Conservation (phyloP, 495 filamentous ascomycete genomes). For the Neurospora sublineolata region DNA sequence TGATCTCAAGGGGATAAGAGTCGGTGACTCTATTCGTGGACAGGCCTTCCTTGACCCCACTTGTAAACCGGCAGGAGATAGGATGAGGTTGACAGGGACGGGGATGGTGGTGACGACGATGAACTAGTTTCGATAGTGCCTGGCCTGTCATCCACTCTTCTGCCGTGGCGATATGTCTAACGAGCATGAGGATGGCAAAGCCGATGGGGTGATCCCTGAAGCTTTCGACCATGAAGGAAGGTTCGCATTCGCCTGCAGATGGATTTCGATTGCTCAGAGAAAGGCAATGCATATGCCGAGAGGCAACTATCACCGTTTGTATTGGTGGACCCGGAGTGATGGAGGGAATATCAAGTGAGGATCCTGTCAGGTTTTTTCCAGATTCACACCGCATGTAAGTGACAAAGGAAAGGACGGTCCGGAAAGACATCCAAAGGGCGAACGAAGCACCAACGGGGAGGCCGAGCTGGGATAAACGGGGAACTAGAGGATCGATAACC, state of each 20-base stretch:
- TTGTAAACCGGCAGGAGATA: slow-evolving; percentile 24
- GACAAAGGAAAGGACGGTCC: slow-evolving; percentile 12
- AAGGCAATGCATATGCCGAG: slow-evolving; percentile 30
- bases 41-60: slow-evolving; percentile 33
- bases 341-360: slow-evolving; percentile 13
- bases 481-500: slow-evolving; percentile 22
- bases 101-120: slow-evolving; percentile 26
- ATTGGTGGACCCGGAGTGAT: slow-evolving; percentile 18
- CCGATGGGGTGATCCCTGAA: slow-evolving; percentile 28
- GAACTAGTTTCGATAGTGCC: slow-evolving; percentile 16
- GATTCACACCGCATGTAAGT: slow-evolving; percentile 14
- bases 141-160: slow-evolving; percentile 31
- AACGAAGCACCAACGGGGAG: slow-evolving; percentile 8
- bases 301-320: slow-evolving; percentile 22
- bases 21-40: slow-evolving; percentile 35
- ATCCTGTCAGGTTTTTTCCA: slow-evolving; percentile 9
- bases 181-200: slow-evolving; percentile 19
- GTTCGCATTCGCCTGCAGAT: slow-evolving; percentile 26
- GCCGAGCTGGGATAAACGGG: slow-evolving; percentile 5
- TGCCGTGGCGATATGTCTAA: slow-evolving; percentile 42
- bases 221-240: slow-evolving; percentile 18
- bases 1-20: slow-evolving; percentile 37
- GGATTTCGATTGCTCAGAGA: slow-evolving; percentile 37
- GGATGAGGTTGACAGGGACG: slow-evolving; percentile 11
- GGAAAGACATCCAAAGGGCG: slow-evolving; percentile 11